Evolutionary conservation across 192 early-diverging fungal genomes (phyloP), one percentile per base, ranked within the genome.

Genomic region (Pilaira anomala): DNA sequence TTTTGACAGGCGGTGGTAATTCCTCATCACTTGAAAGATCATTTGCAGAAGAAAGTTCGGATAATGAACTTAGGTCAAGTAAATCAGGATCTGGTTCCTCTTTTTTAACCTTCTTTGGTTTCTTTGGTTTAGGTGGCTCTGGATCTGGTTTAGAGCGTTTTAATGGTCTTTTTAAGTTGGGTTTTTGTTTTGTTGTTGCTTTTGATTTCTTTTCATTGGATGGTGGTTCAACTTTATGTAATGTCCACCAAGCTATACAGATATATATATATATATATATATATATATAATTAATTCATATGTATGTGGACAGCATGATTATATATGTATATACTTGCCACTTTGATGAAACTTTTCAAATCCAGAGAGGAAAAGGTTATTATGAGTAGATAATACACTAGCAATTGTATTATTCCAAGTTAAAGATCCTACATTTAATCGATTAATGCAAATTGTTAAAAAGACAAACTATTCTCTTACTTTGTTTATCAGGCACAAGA

Each of bases 331-430:
- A 26, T 78, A 74, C 49, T 76, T 87, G 76, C 92, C 89, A 60
- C 87, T 77, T 56, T 88, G 82, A 46, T 84, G 79, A 19, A 80
- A 83, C 16, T 83, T 84, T 19, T 87, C 88, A 28, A 87, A 80
- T 29, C 92, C 92, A 7, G 91, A 91, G 16, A 78, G 63, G 51
- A 94, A 94, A 45, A 88, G 76, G 19, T 80, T 69, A 12, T 77
- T 79, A n/a, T 92, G 88, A 8, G 89, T 91, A 4, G 91, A 95
- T 21, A 95, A 64, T 25, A 85, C 84, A 50, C 89, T 91, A 2
- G 91, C 91, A 5, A 95, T 82, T 2, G 91, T 93, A 70, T 95
- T 95, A 33, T 88, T 83, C 93, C 93, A 94, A 1, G 90, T 92
- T 0, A 83, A 80, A 0, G 87, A 83, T 68, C 79, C 85, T 87